Evolutionary conservation across 768 basidiomycete genomes (phyloP).

Genomic region (Leccinum disarticulatum): DNA sequence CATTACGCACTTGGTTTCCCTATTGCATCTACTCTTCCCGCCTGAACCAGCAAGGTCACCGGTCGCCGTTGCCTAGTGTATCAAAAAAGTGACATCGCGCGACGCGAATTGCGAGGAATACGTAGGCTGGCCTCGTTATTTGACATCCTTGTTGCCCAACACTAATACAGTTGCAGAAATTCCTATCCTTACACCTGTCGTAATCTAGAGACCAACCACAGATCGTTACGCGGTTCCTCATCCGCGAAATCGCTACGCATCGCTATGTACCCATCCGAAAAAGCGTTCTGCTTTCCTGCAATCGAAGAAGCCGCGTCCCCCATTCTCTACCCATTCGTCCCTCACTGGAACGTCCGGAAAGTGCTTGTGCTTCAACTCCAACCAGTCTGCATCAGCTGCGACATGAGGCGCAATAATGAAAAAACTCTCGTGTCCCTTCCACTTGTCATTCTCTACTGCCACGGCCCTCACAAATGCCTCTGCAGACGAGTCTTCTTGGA

Average conservation of each 20-base stretch:
- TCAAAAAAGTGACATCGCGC: conserved; percentile 68
- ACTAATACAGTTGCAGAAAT: conserved; percentile 41
- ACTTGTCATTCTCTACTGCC: not conserved
- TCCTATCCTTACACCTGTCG: conserved; percentile 38
- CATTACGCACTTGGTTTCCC: too few species aligned
- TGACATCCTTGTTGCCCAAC: not conserved
- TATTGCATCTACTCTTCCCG: too few species aligned
- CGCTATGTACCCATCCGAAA: not conserved
- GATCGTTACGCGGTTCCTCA: not conserved
- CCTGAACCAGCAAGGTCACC: too few species aligned
- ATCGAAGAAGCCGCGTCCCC: not conserved
- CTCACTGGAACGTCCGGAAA: not conserved
- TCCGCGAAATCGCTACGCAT: not conserved
- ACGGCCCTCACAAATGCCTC: conserved; percentile 24
- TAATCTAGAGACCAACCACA: conserved; percentile 4
- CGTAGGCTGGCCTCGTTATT: conserved; percentile 43
- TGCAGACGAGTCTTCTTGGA: conserved; percentile 62
- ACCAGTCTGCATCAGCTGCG: not conserved
- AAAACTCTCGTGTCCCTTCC: not conserved
- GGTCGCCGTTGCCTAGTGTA: conserved; percentile 27
- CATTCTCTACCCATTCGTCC: not conserved
- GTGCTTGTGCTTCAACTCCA: not conserved
- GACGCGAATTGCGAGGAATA: conserved; percentile 68
- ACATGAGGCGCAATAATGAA: not conserved
- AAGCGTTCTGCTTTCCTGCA: not conserved